Base-by-base conservation (phyloP, 2,329 filamentous ascomycete species). In the Epichloe sibirici region DNA sequence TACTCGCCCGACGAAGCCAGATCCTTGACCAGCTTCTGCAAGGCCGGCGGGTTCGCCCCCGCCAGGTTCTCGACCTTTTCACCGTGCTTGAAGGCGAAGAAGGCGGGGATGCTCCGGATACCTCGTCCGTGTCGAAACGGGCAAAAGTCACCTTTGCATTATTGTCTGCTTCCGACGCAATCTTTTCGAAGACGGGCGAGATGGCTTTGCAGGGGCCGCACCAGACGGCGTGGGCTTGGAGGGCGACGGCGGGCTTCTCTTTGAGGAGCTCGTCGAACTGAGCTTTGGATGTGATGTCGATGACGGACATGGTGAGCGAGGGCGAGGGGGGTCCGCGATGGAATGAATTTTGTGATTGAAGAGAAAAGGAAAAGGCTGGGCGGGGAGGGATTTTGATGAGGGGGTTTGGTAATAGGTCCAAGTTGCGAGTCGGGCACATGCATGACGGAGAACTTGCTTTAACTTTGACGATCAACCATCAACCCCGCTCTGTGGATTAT, bases 161-260 rank as follows among this genome's bases (percentile, higher is more conserved):
- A 21, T 68, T 57, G 49, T 62, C 56, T 55, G 59, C 57, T 40
- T 58, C 59, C 45, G 62, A 62, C 40, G 77, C 73, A 45, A 79
- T 70, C 60, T 72, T 67, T 55, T 61, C 61, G 71, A 74, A 81
- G 55, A 75, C 60, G 55, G 78, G 78, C 25, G 75, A 73, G 61
- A 82, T 80, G 57, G 68, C 66, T 66, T 78, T 77, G 75, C 78
- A 82, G 23, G 78, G 78, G 37, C 71, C 72, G 66, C 78, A 82
- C 78, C 78, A 81, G 61, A 74, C 69, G 54, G 78, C 78, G 66
- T 71, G 74, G 66, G 81, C 79, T 63, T 81, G 76, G 57, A 77
- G 67, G 52, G 74, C 70, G 55, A 79, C 75, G 65, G 74, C 75
- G 40, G 70, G 73, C 45, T 69, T 76, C n/a, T 64, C 65, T n/a